phyloP scores from a whole-genome alignment of 2,329 filamentous ascomycete genomes.

The Apiospora pterosperma region DNA sequence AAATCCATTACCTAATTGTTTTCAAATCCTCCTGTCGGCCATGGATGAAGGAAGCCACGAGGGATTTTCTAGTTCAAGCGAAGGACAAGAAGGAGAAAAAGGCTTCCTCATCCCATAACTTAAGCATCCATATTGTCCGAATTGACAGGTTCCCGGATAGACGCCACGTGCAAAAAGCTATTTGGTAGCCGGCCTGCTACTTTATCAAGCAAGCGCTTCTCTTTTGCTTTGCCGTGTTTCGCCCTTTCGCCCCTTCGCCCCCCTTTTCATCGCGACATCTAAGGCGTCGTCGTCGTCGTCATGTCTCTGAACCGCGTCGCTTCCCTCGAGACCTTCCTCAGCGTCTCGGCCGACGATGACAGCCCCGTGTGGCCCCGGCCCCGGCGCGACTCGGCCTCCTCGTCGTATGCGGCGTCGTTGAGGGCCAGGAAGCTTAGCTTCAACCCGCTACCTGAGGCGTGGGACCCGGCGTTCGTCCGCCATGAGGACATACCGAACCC shows the following conservation, averaged over 20 bases:
- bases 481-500: conserved; percentile 36
- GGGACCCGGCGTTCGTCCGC: conserved; percentile 39
- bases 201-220: no score
- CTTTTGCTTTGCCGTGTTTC: background rate
- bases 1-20: background rate
- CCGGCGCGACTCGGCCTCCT: conserved; percentile 32
- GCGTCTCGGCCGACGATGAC: conserved; percentile 30
- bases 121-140: no score
- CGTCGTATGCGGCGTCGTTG: conserved; percentile 37
- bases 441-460: conserved; percentile 51
- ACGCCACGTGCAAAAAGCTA: no score
- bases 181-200: no score
- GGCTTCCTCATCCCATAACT: no score
- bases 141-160: no score
- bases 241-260: background rate
- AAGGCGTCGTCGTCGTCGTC: background rate
- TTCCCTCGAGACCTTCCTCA: conserved; percentile 51
- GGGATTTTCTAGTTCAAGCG: no score
- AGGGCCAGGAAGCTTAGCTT: conserved; percentile 49
- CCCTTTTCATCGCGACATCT: background rate
- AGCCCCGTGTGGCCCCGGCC: conserved; percentile 25
- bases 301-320: conserved; percentile 53
- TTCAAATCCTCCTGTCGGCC: background rate
- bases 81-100: no score
- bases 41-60: no score